Percentiles rank a stretch among this genome's conserved stretches.
Evolutionary conservation across 2,329 filamentous ascomycete species (phyloP).

Genomic region (Samsoniella hepiali): DNA sequence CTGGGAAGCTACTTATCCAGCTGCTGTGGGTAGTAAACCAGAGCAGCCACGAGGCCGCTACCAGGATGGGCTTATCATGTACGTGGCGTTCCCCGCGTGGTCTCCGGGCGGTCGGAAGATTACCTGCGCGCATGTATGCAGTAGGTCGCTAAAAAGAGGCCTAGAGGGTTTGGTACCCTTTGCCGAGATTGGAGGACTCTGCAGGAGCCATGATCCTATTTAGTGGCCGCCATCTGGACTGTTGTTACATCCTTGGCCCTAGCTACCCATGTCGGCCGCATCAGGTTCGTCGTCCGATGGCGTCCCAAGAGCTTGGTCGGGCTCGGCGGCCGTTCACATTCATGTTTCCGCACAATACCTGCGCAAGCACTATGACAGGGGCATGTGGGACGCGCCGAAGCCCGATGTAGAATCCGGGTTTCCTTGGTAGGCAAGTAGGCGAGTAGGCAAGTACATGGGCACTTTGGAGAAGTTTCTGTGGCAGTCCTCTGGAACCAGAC

Average conservation of each 20-base stretch:
- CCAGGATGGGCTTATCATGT: background rate
- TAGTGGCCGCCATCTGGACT: background rate
- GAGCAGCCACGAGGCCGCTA: background rate
- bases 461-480: background rate
- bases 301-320: background rate
- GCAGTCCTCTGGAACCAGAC: too few species aligned
- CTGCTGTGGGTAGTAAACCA: background rate
- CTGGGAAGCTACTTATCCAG: background rate
- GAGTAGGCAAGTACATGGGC: background rate
- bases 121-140: background rate
- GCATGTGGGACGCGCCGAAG: background rate
- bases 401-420: background rate
- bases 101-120: background rate
- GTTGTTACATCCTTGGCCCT: background rate
- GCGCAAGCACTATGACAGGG: constrained; percentile 2
- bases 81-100: constrained; percentile 9
- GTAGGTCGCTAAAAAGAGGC: background rate
- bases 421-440: background rate
- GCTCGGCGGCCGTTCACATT: background rate
- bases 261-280: background rate
- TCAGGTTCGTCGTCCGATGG: background rate
- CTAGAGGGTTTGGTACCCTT: background rate
- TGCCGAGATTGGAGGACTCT: background rate
- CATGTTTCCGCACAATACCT: background rate
- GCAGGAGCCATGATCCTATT: background rate